A percentile compares a stretch with the other conserved stretches of the same genome.
Evolutionary conservation across 257 asterid genomes (phyloP).

Genomic region (Solanum rostratum): DNA sequence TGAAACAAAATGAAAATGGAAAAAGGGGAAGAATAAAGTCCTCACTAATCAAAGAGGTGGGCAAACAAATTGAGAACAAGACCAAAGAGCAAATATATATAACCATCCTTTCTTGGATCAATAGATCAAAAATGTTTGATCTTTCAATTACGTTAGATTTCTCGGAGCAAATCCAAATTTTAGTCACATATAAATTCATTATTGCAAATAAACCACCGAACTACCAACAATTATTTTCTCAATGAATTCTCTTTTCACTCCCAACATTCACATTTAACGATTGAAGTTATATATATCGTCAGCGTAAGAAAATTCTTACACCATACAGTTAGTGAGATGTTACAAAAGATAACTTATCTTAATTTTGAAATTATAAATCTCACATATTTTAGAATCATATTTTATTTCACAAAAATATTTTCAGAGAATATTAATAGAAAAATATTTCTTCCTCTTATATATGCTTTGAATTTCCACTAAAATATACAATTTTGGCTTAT

Average conservation of each 20-base stretch:
- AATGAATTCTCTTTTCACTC: too few species aligned
- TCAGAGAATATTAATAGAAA: neutral
- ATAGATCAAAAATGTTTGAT: neutral
- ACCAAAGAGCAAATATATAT: neutral
- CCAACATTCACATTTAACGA: neutral
- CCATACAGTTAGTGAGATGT: neutral
- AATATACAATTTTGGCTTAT: neutral
- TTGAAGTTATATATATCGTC: neutral
- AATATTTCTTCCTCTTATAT: neutral
- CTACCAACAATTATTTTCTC: too few species aligned
- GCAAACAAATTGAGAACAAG: neutral
- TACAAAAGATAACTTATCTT: neutral
- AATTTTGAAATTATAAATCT: neutral
- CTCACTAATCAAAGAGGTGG: neutral
- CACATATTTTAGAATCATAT: neutral
- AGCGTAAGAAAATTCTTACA: neutral
- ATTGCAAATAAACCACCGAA: too few species aligned
- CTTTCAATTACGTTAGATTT: too few species aligned
- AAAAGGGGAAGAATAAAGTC: neutral
- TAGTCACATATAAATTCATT: neutral
- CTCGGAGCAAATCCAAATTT: rapidly evolving
- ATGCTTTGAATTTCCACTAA: neutral
- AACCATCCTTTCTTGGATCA: neutral
- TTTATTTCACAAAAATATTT: neutral
- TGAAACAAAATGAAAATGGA: too few species aligned